A percentile compares a stretch with the other conserved stretches of the same genome.
These are phyloP conservation scores for Tricholoma sp. DNA, from an alignment of 768 basidiomycete species.

Conservation along the genomic window DNA sequence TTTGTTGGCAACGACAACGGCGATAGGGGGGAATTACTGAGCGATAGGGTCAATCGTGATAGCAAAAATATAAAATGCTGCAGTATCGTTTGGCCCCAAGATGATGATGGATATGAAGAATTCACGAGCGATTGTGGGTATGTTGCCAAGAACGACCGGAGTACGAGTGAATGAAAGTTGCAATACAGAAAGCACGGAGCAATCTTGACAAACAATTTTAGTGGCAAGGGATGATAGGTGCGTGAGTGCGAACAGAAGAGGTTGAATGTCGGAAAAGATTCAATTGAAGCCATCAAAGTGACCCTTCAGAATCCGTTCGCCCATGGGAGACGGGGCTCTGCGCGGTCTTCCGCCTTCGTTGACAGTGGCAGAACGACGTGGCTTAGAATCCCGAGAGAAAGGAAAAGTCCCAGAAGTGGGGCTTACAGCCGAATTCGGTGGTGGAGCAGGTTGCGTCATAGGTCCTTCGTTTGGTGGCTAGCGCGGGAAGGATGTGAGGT, in stretches of 20 bases:
- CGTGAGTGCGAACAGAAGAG: conserved; percentile 4
- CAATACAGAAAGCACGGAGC: conserved; percentile 6
- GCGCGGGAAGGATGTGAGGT: conserved; percentile 10
- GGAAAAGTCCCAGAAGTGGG: conserved; percentile 25
- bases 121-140: conserved; percentile 35
- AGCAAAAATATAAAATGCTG: not conserved
- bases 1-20: not conserved
- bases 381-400: conserved; percentile 28
- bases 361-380: conserved; percentile 60
- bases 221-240: not conserved
- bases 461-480: conserved; percentile 26
- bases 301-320: conserved; percentile 85
- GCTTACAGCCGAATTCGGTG: conserved; percentile 49
- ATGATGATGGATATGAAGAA: conserved; percentile 5
- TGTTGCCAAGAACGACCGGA: conserved; percentile 23
- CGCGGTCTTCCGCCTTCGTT: conserved; percentile 45
- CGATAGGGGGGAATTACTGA: not conserved
- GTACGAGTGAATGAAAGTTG: conserved; percentile 6
- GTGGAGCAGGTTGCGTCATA: conserved; percentile 37
- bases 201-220: not conserved
- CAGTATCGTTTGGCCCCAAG: not conserved
- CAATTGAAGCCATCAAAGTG: conserved; percentile 89
- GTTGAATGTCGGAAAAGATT: conserved; percentile 13
- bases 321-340: conserved; percentile 83
- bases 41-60: not conserved